Conservation (phyloP, 108 stramenopile genomes). For the Skeletonema costatum region DNA sequence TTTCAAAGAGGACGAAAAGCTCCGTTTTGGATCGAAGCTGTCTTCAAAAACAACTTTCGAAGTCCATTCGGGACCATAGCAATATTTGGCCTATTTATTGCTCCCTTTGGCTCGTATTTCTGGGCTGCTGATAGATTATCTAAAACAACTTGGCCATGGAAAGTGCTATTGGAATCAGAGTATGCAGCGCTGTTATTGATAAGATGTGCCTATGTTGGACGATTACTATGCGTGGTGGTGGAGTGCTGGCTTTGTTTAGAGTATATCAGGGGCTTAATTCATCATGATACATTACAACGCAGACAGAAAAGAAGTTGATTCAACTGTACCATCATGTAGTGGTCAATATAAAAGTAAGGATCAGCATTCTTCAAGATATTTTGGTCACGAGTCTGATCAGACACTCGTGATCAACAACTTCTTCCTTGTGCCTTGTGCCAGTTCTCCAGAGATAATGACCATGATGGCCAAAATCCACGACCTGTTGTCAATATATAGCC, state of each 20-base stretch:
- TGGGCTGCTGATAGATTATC: conserved; percentile 19
- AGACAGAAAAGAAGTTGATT: not conserved
- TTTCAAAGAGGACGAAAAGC: conserved; percentile 17
- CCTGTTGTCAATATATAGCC: too few species aligned
- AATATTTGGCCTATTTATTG: conserved; percentile 57
- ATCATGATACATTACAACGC: not conserved
- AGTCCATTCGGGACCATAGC: conserved; percentile 42
- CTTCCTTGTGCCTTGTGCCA: too few species aligned
- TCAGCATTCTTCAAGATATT: not conserved
- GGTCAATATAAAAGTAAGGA: not conserved
- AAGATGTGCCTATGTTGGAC: conserved; percentile 29
- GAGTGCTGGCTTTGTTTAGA: conserved; percentile 45
- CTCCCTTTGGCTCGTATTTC: conserved; percentile 35
- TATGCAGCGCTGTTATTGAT: conserved; percentile 7
- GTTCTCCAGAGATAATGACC: too few species aligned
- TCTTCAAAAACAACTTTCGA: conserved; percentile 67
- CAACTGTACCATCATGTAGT: not conserved
- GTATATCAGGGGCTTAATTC: conserved; percentile 18
- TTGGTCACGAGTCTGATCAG: too few species aligned
- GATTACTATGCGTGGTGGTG: conserved; percentile 20
- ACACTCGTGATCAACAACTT: too few species aligned
- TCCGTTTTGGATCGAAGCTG: conserved; percentile 48
- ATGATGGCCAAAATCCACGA: too few species aligned
- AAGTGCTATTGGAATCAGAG: conserved; percentile 7
- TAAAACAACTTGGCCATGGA: conserved; percentile 26